These are phyloP conservation scores for Skeletonema marinoi DNA, from an alignment of 108 stramenopile genomes.

Conservation along the genomic window DNA sequence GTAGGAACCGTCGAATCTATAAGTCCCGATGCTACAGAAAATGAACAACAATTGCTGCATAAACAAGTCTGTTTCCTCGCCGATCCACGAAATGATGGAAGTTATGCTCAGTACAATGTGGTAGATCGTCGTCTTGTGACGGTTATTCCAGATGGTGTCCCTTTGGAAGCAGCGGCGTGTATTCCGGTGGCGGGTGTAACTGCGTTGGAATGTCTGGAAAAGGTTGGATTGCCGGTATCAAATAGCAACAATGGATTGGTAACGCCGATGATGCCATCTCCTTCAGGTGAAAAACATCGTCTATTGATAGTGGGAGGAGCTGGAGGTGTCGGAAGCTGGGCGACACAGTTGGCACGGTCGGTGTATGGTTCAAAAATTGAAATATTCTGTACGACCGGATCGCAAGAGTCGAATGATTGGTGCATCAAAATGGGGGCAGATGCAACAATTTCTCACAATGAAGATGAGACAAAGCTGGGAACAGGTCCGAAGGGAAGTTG, in stretches of 20 bases:
- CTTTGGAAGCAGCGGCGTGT: conserved; percentile 30
- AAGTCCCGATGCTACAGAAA: conserved; percentile 1
- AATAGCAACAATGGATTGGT: background rate
- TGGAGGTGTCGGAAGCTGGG: conserved; percentile 66
- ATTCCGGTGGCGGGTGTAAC: conserved; percentile 56
- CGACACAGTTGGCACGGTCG: conserved; percentile 27
- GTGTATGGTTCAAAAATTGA: conserved; percentile 36
- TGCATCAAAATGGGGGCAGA: conserved; percentile 39
- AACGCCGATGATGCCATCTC: background rate
- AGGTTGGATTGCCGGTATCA: conserved; percentile 28
- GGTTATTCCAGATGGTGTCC: conserved; percentile 13
- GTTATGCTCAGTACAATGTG: conserved; percentile 46
- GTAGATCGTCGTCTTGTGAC: conserved; percentile 44
- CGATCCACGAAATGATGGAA: conserved; percentile 45
- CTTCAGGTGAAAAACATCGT: background rate
- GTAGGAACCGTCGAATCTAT: conserved; percentile 33
- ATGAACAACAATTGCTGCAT: conserved; percentile 8
- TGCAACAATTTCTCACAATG: conserved; percentile 31
- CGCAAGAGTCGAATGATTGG: conserved; percentile 36
- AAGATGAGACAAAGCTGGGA: conserved; percentile 20
- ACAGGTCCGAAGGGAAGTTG: conserved; percentile 52
- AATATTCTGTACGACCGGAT: conserved; percentile 50
- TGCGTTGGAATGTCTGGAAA: conserved; percentile 51
- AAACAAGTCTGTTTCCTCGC: conserved; percentile 42
- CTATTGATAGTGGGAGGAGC: conserved; percentile 54